Evolutionary conservation across 495 filamentous ascomycete genomes (phyloP).

Genomic region (Tuber microsphaerosporum): DNA sequence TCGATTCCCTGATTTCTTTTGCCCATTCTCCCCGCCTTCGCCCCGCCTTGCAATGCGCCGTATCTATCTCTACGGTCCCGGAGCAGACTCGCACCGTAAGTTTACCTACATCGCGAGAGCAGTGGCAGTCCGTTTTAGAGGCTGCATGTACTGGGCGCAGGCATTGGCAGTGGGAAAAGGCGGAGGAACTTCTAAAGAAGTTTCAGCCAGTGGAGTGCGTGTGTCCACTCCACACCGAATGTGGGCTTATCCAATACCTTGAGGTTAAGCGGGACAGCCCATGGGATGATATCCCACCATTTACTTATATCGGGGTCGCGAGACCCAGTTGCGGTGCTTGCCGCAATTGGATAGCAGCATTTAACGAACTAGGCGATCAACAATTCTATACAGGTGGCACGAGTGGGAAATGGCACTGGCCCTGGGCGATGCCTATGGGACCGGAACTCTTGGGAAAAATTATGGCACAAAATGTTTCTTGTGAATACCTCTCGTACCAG

Average conservation of each 20-base stretch:
- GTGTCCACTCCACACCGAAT: constrained; percentile 2
- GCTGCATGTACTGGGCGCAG: background rate
- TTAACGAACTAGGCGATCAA: background rate
- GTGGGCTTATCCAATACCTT: background rate
- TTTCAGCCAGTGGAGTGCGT: background rate
- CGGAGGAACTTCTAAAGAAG: background rate
- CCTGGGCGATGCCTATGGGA: background rate
- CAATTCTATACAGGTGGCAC: background rate
- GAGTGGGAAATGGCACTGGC: constrained; percentile 4
- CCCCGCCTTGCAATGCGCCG: background rate
- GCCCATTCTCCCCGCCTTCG: background rate
- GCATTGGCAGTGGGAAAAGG: background rate
- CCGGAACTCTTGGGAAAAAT: background rate
- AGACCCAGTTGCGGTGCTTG: background rate
- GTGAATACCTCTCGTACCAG: background rate
- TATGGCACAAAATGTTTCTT: background rate
- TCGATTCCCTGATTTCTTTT: background rate
- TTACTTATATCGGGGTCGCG: background rate
- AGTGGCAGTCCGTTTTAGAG: background rate
- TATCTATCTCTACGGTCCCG: background rate
- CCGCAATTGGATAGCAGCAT: background rate
- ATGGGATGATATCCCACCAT: background rate
- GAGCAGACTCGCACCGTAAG: background rate
- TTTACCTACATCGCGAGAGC: background rate
- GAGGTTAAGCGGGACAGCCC: background rate